These are phyloP conservation scores for Beauveria sp. DNA, from an alignment of 2,329 filamentous ascomycete species.

Conservation along the genomic window DNA sequence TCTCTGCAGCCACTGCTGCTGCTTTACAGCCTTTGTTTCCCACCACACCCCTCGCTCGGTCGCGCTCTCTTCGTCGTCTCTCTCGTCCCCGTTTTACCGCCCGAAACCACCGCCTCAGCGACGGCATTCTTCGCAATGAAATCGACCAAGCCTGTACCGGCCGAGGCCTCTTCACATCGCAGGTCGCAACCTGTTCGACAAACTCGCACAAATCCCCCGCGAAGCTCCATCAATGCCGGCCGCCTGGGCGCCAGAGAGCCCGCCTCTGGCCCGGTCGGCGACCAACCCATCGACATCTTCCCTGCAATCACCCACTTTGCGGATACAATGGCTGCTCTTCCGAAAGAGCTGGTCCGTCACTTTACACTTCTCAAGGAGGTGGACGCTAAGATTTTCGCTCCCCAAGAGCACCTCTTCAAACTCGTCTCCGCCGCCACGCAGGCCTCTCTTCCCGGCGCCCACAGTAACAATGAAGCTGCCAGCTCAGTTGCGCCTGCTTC, in stretches of 20 bases:
- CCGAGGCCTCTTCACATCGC: slow-evolving; percentile 41
- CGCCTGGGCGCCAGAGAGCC: slow-evolving; percentile 39
- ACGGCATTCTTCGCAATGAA: slow-evolving; percentile 38
- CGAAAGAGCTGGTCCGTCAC: slow-evolving; percentile 90
- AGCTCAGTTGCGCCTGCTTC: slow-evolving; percentile 35
- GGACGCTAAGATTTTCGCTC: slow-evolving; percentile 88
- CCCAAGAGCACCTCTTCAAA: slow-evolving; percentile 74
- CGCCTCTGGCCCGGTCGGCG: slow-evolving; percentile 35
- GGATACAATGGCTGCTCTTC: slow-evolving; percentile 84
- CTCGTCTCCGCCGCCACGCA: slow-evolving; percentile 60
- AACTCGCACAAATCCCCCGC: slow-evolving; percentile 56
- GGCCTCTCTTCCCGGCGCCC: slow-evolving; percentile 39
- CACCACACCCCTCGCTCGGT: slow-evolving; percentile 13
- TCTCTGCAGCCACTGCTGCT: not conserved
- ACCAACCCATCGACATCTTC: slow-evolving; percentile 59
- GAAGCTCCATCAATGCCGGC: slow-evolving; percentile 42
- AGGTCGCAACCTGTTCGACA: slow-evolving; percentile 58
- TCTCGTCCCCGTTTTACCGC: slow-evolving; percentile 5
- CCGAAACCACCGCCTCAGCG: slow-evolving; percentile 9
- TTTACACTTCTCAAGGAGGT: slow-evolving; percentile 96
- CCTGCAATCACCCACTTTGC: slow-evolving; percentile 70
- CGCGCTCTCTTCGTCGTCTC: slow-evolving; percentile 3
- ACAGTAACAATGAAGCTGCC: slow-evolving; percentile 36
- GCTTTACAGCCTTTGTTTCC: not conserved
- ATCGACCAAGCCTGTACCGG: slow-evolving; percentile 41